phyloP scores from a whole-genome alignment of 2,329 filamentous ascomycete species.

The Fusarium anthophilum region DNA sequence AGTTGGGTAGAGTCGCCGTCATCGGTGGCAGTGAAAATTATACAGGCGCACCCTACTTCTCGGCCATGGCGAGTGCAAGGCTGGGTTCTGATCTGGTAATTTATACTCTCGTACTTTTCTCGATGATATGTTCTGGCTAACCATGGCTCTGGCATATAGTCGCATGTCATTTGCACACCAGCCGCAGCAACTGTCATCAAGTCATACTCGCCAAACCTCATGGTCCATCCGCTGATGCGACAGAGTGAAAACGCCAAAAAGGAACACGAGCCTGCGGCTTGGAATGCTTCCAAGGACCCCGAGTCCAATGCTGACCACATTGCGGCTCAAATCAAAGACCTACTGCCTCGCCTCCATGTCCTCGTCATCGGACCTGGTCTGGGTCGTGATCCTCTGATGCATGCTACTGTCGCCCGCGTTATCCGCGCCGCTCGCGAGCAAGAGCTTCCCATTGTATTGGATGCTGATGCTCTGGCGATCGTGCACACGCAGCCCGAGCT shows the following conservation, averaged over 20 bases:
- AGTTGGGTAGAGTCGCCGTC: slow-evolving; percentile 90
- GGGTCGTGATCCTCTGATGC: slow-evolving; percentile 89
- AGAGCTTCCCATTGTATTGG: slow-evolving; percentile 83
- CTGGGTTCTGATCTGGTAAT: slow-evolving; percentile 89
- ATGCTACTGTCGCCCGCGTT: slow-evolving; percentile 82
- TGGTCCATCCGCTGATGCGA: slow-evolving; percentile 97
- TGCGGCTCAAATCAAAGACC: slow-evolving; percentile 74
- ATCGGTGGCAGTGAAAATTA: slow-evolving; percentile 97
- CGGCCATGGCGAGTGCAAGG: slow-evolving; percentile 92
- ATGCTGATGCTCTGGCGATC: slow-evolving; percentile 87
- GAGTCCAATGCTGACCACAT: slow-evolving; percentile 69
- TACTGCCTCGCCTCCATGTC: slow-evolving; percentile 89
- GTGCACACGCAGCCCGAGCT: slow-evolving; percentile 80
- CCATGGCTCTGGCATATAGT: slow-evolving; percentile 57
- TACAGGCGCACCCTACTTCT: slow-evolving; percentile 97
- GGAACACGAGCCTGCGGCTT: slow-evolving; percentile 55
- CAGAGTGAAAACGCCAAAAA: slow-evolving; percentile 62
- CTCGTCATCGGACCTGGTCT: slow-evolving; percentile 93
- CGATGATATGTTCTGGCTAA: background rate
- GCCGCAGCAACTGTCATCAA: slow-evolving; percentile 91
- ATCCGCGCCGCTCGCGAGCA: slow-evolving; percentile 79
- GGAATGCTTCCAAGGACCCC: slow-evolving; percentile 26
- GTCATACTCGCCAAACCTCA: slow-evolving; percentile 96
- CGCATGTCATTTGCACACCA: slow-evolving; percentile 95
- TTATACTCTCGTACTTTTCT: background rate